Percentiles rank a stretch among this genome's conserved stretches.
phyloP scores from a whole-genome alignment of 139 green algal species.

The Ulvella scutata region DNA sequence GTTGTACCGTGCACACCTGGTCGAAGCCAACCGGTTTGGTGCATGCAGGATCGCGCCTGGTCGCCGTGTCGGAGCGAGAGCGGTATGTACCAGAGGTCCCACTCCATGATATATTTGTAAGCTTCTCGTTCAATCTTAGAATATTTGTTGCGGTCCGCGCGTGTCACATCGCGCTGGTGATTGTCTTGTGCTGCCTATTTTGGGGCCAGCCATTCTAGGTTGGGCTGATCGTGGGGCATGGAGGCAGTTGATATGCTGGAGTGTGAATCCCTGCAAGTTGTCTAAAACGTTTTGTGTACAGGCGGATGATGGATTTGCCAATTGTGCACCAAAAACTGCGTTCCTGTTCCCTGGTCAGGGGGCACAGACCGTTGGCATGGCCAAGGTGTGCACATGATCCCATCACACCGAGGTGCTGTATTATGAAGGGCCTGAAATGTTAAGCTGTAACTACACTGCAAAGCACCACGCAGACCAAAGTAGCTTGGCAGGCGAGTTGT shows the following conservation, averaged over 20 bases:
- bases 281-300: background rate
- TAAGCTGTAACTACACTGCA: no score
- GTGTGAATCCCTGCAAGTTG: background rate
- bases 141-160: no score
- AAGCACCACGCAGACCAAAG: no score
- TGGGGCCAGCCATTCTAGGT: background rate
- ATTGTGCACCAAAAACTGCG: conserved; percentile 69
- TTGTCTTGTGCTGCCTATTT: background rate
- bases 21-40: background rate
- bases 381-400: conserved; percentile 27
- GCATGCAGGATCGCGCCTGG: background rate
- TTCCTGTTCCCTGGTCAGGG: conserved; percentile 95
- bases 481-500: no score
- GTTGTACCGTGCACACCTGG: background rate
- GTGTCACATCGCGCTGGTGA: background rate
- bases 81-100: background rate
- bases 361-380: conserved; percentile 64
- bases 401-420: background rate
- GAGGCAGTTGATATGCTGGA: background rate
- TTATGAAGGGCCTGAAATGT: background rate
- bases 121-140: no score
- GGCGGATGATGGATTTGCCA: conserved; percentile 60
- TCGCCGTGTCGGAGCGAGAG: background rate
- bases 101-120: background rate
- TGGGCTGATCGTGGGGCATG: background rate